A percentile compares a stretch with the other conserved stretches of the same genome.
phyloP scores from a whole-genome alignment of 208 protist species.

The Histomonas meleagridis region DNA sequence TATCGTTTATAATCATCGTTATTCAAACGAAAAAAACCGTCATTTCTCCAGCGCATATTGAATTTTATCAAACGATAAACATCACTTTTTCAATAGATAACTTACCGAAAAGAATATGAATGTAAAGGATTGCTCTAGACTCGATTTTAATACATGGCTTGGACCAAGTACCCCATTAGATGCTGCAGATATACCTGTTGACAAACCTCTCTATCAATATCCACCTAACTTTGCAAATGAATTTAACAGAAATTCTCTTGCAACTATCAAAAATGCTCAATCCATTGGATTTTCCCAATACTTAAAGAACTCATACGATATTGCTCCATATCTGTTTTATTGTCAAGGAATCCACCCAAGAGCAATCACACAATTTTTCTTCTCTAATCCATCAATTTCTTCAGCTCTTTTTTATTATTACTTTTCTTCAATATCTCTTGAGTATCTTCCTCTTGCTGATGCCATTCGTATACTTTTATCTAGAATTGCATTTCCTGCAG shows the following conservation, averaged over 20 bases:
- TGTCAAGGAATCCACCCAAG: neutral
- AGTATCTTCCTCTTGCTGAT: neutral
- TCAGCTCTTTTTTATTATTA: neutral
- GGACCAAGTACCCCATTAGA: neutral
- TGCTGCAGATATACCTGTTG: neutral
- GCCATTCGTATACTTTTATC: neutral
- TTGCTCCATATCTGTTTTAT: neutral
- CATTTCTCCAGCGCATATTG: too few species aligned
- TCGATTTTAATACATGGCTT: neutral
- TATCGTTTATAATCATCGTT: too few species aligned
- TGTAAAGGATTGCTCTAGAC: too few species aligned
- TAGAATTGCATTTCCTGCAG: neutral
- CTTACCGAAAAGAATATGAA: too few species aligned
- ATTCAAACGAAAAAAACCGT: too few species aligned
- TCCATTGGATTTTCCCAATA: neutral
- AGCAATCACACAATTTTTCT: neutral
- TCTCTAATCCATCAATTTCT: neutral
- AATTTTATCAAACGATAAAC: too few species aligned
- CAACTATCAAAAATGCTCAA: neutral
- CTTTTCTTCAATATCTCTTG: neutral
- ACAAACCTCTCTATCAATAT: neutral
- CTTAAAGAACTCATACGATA: neutral
- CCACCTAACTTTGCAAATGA: neutral
- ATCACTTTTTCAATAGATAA: too few species aligned
- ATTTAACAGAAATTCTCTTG: neutral